Evolutionary conservation across 2,329 filamentous ascomycete genomes (phyloP), one percentile per base, ranked within the genome.

Genomic region (Aspergillus sp.): DNA sequence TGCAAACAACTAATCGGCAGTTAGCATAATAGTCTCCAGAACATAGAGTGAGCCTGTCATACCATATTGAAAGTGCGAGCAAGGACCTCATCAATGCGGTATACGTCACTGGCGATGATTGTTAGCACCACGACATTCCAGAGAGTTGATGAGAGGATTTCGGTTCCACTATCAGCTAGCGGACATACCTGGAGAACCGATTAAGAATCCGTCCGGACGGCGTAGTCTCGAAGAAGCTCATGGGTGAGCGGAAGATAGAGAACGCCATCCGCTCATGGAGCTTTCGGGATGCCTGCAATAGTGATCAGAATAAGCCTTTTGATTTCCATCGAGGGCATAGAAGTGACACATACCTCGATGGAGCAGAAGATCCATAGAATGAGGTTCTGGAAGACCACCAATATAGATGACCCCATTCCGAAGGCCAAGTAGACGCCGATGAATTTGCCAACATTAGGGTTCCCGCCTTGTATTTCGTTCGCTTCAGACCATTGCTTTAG

Each of bases 351-450:
- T 67, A 85, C 82, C 74, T 98, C 91, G 42, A 98, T 98, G 4
- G 91, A 96, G 65, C 93, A 98, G 66, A 98, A 96, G 45, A 98
- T 96, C 91, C 91, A 98, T 16, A 98, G 70, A 43, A 98, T 86
- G 47, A 98, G 67, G 4, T 89, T 96, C 62, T 96, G 91, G 17
- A 93, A 54, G 26, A 96, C 86, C 3, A 93, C 89, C 42, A 98
- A 69, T 26, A 75, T 71, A 25, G 91, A 82, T 15, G 84, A 80
- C 19, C 89, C 89, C 32, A 98, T 74, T 29, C 91, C 93, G 60
- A 98, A 84, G 11, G 82, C 86, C 61, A 98, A 91, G 64, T 98
- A 98, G 43, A 98, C 77, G 36, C 89, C 86, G 52, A 98, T 83
- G 54, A 86, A 98, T 60, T 85, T 93, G 47, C 82, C 88, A 37